These are phyloP conservation scores for Spatholobus suberectus DNA, from an alignment of 306 rosid species.

Conservation along the genomic window DNA sequence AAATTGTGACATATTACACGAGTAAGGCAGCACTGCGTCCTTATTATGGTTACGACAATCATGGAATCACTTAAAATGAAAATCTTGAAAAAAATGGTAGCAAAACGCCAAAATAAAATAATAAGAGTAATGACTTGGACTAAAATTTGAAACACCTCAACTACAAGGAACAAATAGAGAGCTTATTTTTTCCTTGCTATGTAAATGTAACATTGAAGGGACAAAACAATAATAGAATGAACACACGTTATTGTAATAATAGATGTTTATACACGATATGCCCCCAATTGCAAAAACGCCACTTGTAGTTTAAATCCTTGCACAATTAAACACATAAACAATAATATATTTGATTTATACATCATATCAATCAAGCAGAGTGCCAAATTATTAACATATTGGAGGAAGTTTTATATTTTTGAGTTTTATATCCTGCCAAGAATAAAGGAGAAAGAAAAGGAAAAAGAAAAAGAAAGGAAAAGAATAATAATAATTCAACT, in stretches of 20 bases:
- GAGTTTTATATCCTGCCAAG: neutral
- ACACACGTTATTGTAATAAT: neutral
- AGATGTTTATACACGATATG: neutral
- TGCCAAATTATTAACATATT: neutral
- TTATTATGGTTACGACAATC: neutral
- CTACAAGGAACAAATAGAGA: neutral
- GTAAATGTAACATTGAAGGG: neutral
- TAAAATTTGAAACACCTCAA: neutral
- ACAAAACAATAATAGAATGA: neutral
- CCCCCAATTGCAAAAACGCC: neutral
- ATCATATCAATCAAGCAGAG: neutral
- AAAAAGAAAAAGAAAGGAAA: neutral
- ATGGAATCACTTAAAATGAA: conserved; percentile 3
- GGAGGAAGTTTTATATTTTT: conserved; percentile 2
- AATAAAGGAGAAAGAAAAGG: neutral
- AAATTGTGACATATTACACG: conserved; percentile 4
- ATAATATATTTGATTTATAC: neutral
- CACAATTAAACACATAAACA: neutral
- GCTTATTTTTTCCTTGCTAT: neutral
- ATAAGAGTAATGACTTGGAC: neutral
- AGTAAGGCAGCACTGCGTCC: conserved; percentile 1
- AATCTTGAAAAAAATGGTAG: neutral
- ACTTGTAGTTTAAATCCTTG: neutral
- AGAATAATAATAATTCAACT: neutral
- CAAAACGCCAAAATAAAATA: neutral